phyloP scores from a whole-genome alignment of 2,329 filamentous ascomycete species.

The Graphilbum sp. region DNA sequence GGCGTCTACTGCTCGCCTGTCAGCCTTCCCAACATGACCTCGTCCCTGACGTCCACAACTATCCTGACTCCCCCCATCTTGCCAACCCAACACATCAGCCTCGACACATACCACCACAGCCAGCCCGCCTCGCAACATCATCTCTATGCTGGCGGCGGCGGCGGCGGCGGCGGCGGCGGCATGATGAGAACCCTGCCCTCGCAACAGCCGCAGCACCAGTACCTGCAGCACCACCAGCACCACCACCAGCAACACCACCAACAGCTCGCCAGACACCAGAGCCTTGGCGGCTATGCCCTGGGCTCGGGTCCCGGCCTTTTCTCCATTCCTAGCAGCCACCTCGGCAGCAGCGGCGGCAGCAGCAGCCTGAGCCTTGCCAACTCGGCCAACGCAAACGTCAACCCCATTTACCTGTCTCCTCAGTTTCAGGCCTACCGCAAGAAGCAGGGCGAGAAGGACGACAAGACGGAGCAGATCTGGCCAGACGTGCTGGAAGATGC shows the following conservation, averaged over 20 bases:
- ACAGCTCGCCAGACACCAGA: conserved; percentile 4
- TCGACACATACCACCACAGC: conserved; percentile 16
- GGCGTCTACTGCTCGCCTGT: conserved; percentile 19
- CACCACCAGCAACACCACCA: conserved; percentile 5
- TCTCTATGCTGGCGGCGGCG: conserved; percentile 2
- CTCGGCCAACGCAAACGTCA: conserved; percentile 16
- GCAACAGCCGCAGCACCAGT: conserved; percentile 12
- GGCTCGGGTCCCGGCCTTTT: not conserved
- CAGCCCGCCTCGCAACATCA: conserved; percentile 5
- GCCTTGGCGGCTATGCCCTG: not conserved
- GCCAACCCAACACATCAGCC: conserved; percentile 32
- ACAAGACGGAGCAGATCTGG: conserved; percentile 45
- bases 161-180: too few species aligned
- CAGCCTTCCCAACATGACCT: conserved; percentile 5
- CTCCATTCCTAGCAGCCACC: not conserved
- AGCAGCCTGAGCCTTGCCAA: too few species aligned
- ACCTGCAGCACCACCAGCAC: conserved; percentile 9
- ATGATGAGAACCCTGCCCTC: conserved; percentile 6
- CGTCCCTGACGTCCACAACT: conserved; percentile 6
- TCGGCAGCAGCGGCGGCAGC: not conserved
- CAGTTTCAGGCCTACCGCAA: conserved; percentile 50
- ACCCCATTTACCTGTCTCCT: conserved; percentile 45
- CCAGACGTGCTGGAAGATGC: conserved; percentile 46
- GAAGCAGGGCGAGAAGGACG: conserved; percentile 47
- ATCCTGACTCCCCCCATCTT: conserved; percentile 28